phyloP scores from a whole-genome alignment of 192 early-diverging fungal species.

The Gonapodya sp. region DNA sequence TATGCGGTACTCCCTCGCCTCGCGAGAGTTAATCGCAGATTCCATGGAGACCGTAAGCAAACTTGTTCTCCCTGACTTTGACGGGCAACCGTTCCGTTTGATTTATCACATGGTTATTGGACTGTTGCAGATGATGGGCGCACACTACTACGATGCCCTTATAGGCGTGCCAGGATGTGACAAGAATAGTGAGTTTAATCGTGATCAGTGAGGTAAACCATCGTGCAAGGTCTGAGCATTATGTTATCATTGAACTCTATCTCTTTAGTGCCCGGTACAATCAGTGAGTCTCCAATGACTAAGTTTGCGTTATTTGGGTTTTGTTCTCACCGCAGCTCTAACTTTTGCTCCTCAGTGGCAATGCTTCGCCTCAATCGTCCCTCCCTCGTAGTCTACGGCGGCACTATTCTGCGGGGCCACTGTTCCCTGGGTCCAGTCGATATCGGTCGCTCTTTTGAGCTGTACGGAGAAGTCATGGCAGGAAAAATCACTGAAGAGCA shows the following conservation, averaged over 20 bases:
- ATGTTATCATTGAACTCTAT: neutral
- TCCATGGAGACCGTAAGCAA: slow-evolving; percentile 86
- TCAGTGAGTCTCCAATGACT: neutral
- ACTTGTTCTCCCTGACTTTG: too few species aligned
- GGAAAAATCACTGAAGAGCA: slow-evolving; percentile 84
- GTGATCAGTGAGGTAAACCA: neutral
- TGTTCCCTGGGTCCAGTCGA: slow-evolving; percentile 64
- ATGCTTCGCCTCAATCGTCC: slow-evolving; percentile 95
- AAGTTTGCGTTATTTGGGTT: neutral
- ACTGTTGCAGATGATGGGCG: slow-evolving; percentile 64
- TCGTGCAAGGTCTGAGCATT: neutral
- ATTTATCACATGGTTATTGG: neutral
- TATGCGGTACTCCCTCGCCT: slow-evolving; percentile 95
- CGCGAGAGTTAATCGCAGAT: slow-evolving; percentile 96
- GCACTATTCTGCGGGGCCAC: slow-evolving; percentile 79
- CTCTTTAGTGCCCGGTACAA: neutral
- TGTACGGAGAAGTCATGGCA: slow-evolving; percentile 83
- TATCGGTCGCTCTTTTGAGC: slow-evolving; percentile 94
- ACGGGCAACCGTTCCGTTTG: neutral
- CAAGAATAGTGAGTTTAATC: slow-evolving; percentile 53
- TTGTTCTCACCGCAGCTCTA: too few species aligned
- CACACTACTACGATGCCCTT: slow-evolving; percentile 97
- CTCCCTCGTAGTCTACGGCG: slow-evolving; percentile 95
- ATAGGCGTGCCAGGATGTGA: slow-evolving; percentile 80
- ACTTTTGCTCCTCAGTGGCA: too few species aligned